Evolutionary conservation across 257 asterid species (phyloP), one percentile per base, ranked within the genome.

Genomic region (Ilex aquifolium): DNA sequence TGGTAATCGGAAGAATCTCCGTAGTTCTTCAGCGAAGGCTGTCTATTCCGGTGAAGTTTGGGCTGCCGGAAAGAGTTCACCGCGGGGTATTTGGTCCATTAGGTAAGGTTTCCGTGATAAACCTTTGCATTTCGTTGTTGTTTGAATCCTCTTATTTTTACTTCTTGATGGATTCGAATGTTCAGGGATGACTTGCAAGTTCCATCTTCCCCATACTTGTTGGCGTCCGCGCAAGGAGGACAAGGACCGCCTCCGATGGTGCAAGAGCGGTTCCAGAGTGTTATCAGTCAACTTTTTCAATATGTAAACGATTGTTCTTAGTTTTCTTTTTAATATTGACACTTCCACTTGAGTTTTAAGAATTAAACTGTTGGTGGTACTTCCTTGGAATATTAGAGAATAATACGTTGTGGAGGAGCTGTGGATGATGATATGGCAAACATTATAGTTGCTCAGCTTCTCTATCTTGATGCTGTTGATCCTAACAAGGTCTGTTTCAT

Each of bases 211-310:
- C 99, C 99, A 1, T 90, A 85, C 79, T 74, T 82, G 39, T 95
- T 95, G 15, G 73, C 83, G 17, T 79, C 81, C 60, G 90, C 95
- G 2, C 96, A 83, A 77, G 94, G 85, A 55, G 76, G 75, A 39
- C 94, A 82, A 83, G 96, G 95, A 29, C 97, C 97, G 6, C 91
- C 97, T 49, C 97, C 96, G 0, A 82, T 90, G 96, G 73, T 83
- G 59, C 87, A 74, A 60, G 96, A 90, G 77, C 88, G 96, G n/a
- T 90, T 93, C 73, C 88, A 81, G 92, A 87, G 99, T 64, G 95
- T 87, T 65, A 78, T 87, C 79, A 87, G 86, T 80, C 97, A 90
- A 71, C 97, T 90, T 69, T 85, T 90, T 76, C 97, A 90, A 85
- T 67, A 87, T 71, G 99, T 90, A 82, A 65, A 82, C n/a, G 31